A percentile compares a stretch with the other conserved stretches of the same genome.
Conservation (phyloP, 1,139 yeast species). For the Kurtzmaniella quercitrusa region DNA sequence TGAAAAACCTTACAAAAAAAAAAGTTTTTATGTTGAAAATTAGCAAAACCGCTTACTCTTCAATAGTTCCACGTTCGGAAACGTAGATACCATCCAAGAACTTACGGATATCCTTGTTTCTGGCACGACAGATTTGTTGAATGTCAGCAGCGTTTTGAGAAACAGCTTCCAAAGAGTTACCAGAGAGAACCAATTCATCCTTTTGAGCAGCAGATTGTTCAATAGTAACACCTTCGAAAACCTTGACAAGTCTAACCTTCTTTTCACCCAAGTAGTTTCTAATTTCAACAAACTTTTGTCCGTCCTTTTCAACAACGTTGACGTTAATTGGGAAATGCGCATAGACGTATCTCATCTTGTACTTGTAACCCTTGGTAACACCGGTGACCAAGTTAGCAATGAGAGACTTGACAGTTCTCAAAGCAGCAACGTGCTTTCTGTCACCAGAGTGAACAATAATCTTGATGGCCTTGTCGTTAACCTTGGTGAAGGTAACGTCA, state of each 20-base stretch:
- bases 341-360: constrained; percentile 99
- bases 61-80: constrained; percentile 90
- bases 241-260: constrained; percentile 83
- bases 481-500: constrained; percentile 85
- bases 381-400: constrained; percentile 93
- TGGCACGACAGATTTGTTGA: constrained; percentile 97
- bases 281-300: constrained; percentile 80
- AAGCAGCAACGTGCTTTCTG: constrained; percentile 99
- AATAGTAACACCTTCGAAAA: constrained; percentile 84
- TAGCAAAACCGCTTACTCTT: constrained; percentile 36
- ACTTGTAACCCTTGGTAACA: constrained; percentile 98
- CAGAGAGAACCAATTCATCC: constrained; percentile 89
- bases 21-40: constrained; percentile 1
- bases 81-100: constrained; percentile 99
- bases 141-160: constrained; percentile 98
- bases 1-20: constrained; percentile 6
- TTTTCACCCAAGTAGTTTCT: constrained; percentile 99
- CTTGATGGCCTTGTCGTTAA: constrained; percentile 69
- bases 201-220: constrained; percentile 81
- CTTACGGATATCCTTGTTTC: constrained; percentile 99
- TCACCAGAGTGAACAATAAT: constrained; percentile 97
- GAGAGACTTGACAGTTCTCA: constrained; percentile 97
- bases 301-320: constrained; percentile 75
- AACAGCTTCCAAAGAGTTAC: constrained; percentile 97
- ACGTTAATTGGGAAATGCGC: constrained; percentile 99